Base-by-base conservation (phyloP, 148 eudicot species). In the Rheum nobile region DNA sequence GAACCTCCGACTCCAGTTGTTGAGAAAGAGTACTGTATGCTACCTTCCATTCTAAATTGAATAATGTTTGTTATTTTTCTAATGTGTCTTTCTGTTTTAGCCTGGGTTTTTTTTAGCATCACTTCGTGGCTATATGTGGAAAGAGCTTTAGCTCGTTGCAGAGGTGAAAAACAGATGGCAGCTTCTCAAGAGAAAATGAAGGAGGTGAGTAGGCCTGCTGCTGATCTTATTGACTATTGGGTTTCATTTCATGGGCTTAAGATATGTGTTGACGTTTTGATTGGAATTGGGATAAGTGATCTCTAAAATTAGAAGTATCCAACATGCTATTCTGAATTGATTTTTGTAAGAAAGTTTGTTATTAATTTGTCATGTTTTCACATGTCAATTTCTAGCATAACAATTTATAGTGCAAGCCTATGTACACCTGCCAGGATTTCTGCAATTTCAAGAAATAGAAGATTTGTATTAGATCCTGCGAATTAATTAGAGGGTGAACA, bases 101-200 rank as follows among this genome's bases (percentile, higher is more conserved):
- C 85, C 91, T 79, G 93, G 84, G 78, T 76, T 78, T 78, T 88
- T 95, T 81, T 97, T 97, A 39, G 80, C 92, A 74, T 88, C 98
- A 73, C 86, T 95, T 79, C 88, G 93, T 75, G 96, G 97, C 59
- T 95, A n/a, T n/a, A 95, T 82, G 98, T 95, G 61, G 97, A 95
- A 82, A 95, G 98, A 89, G 98, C 92, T 71, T 89, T 91, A 75
- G 88, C 96, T 85, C 98, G 98, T 50, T 91, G 97, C 89, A 95
- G 87, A 80, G 92, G 85, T 79, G 97, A 95, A 78, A 81, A 75
- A 65, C 96, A 95, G 82, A 88, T 81, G 81, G 84, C 81, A 74
- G 90, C 96, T 77, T 84, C 86, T 80, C 93, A 91, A 79, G 90
- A 80, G 75, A 78, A 83, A 76, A 84, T 95, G 97, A 95, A 91